phyloP scores from a whole-genome alignment of 1,284 basidiomycete species.

The Hypsizygus ulmarius region DNA sequence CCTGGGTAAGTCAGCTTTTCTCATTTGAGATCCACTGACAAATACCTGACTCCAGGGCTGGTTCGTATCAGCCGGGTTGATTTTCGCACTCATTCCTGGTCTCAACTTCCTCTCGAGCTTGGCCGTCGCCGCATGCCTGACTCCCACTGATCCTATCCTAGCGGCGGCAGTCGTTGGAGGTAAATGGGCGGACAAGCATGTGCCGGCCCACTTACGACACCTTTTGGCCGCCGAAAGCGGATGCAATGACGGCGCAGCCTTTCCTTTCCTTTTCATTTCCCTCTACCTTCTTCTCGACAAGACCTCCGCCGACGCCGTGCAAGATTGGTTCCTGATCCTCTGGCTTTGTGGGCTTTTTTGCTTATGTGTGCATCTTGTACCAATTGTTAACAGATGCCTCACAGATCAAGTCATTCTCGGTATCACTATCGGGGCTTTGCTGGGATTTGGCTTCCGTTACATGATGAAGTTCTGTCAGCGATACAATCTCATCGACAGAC shows the following conservation, averaged over 20 bases:
- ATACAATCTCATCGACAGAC: slow-evolving; percentile 89
- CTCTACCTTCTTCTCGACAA: slow-evolving; percentile 83
- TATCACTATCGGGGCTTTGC: slow-evolving; percentile 71
- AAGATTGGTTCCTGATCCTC: slow-evolving; percentile 81
- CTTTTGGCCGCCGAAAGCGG: slow-evolving; percentile 89
- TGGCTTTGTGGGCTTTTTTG: slow-evolving; percentile 69
- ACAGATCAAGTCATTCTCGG: slow-evolving; percentile 84
- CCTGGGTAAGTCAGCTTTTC: slow-evolving; percentile 58
- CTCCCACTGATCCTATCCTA: slow-evolving; percentile 94
- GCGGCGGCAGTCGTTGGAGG: slow-evolving; percentile 92
- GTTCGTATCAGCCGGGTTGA: slow-evolving; percentile 87
- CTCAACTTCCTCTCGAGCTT: slow-evolving; percentile 86
- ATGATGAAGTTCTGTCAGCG: slow-evolving; percentile 95
- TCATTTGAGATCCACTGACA: not conserved
- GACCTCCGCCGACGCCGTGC: slow-evolving; percentile 61
- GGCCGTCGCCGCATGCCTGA: slow-evolving; percentile 90
- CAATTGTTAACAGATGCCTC: slow-evolving; percentile 7
- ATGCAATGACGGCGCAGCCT: slow-evolving; percentile 94
- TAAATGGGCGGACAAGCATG: slow-evolving; percentile 98
- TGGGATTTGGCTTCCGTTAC: slow-evolving; percentile 86
- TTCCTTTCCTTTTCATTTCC: slow-evolving; percentile 93
- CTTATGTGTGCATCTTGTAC: slow-evolving; percentile 12
- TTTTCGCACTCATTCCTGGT: slow-evolving; percentile 85
- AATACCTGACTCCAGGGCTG: slow-evolving; percentile 59
- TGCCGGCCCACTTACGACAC: slow-evolving; percentile 91